Percentiles rank a stretch among this genome's conserved stretches.
Evolutionary conservation across 306 rosid species (phyloP).

Genomic region (Sechiopsis laciniata): DNA sequence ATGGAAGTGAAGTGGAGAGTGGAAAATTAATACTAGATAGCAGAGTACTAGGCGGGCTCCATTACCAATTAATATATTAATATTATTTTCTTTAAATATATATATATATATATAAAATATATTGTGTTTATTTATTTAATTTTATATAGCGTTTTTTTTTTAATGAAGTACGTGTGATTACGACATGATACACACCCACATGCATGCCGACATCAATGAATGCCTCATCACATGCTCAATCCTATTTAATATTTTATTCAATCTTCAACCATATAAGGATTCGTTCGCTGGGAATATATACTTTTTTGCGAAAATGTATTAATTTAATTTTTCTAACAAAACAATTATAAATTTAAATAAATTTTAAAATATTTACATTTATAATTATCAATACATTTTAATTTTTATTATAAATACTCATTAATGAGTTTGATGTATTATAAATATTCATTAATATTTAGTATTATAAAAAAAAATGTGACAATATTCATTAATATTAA

Average conservation of each 20-base stretch:
- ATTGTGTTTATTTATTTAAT: background rate
- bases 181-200: conserved; percentile 17
- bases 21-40: background rate
- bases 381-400: too few species aligned
- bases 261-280: background rate
- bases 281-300: background rate
- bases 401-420: too few species aligned
- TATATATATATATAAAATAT: too few species aligned
- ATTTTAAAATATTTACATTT: too few species aligned
- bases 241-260: conserved; percentile 3
- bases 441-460: too few species aligned
- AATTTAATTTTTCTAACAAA: too few species aligned
- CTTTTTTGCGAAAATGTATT: background rate
- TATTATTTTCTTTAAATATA: too few species aligned
- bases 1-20: background rate
- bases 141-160: background rate
- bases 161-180: conserved; percentile 13
- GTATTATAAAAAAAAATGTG: too few species aligned
- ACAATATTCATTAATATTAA: too few species aligned
- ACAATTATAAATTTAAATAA: too few species aligned
- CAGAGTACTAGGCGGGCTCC: background rate
- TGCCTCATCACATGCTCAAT: background rate
- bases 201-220: conserved; percentile 21
- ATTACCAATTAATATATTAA: background rate
- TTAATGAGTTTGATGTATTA: too few species aligned